Percentiles rank a stretch among this genome's conserved stretches.
Conservation (phyloP, 2,329 filamentous ascomycete species). For the Apiospora sp. region DNA sequence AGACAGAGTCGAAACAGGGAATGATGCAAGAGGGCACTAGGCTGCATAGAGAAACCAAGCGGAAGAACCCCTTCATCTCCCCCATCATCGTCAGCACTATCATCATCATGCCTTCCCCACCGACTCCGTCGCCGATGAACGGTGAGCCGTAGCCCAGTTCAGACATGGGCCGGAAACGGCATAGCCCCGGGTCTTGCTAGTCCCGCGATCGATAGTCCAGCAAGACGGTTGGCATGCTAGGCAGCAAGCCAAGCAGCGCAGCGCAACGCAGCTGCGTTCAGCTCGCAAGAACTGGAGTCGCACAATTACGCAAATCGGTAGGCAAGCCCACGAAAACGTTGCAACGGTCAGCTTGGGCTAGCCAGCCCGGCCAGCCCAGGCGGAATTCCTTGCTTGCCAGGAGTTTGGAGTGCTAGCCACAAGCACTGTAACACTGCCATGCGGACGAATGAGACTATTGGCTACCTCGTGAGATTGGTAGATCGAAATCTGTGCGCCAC, state of each 20-base stretch:
- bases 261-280: background rate
- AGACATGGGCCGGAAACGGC: conserved; percentile 2
- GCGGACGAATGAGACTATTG: background rate
- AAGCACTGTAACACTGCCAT: background rate
- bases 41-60: background rate
- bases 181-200: conserved; percentile 14
- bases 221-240: background rate
- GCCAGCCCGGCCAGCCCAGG: background rate
- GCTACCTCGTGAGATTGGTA: background rate
- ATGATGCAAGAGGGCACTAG: conserved; percentile 7
- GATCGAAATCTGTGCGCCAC: conserved; percentile 18
- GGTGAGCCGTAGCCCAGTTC: background rate
- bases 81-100: background rate
- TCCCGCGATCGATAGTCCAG: conserved; percentile 4
- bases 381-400: background rate
- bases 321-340: conserved; percentile 11
- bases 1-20: background rate
- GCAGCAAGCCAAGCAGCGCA: background rate
- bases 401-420: background rate
- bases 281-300: background rate
- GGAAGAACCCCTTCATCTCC: conserved; percentile 12
- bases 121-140: conserved; percentile 9
- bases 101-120: conserved; percentile 2
- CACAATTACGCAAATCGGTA: background rate
- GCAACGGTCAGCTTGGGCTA: conserved; percentile 9